Percentiles rank a stretch among this genome's conserved stretches.
Evolutionary conservation across 495 filamentous ascomycete genomes (phyloP).

Genomic region (Glutinoglossum americanum): DNA sequence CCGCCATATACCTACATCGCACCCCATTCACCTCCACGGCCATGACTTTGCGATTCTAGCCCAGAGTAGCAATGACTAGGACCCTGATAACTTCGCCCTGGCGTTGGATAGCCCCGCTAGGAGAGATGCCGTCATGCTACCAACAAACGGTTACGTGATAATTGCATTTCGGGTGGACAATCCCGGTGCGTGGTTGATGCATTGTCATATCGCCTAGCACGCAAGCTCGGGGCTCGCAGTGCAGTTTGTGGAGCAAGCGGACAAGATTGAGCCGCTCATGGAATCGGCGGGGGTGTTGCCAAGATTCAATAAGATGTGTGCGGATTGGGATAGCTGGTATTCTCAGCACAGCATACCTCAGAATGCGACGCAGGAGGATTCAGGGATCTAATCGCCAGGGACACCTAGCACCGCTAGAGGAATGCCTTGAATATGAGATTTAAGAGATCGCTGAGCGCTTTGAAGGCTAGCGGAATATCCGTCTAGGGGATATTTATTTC

Average conservation of each 20-base stretch:
- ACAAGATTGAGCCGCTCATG: neutral
- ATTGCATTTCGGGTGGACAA: slow-evolving; percentile 6
- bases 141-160: slow-evolving; percentile 11
- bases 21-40: slow-evolving; percentile 29
- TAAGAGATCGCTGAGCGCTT: too few species aligned
- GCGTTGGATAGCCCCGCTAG: slow-evolving; percentile 26
- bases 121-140: slow-evolving; percentile 37
- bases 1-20: neutral
- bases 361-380: too few species aligned
- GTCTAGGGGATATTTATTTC: too few species aligned
- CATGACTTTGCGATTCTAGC: slow-evolving; percentile 36
- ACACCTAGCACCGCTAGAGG: too few species aligned
- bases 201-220: slow-evolving; percentile 12
- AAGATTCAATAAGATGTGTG: too few species aligned
- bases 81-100: neutral
- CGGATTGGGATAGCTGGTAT: too few species aligned
- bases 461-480: too few species aligned
- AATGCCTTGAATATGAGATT: too few species aligned
- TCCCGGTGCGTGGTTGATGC: slow-evolving; percentile 4
- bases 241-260: slow-evolving; percentile 1
- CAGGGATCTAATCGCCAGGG: too few species aligned
- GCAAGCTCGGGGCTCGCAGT: neutral
- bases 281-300: too few species aligned
- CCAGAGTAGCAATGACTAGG: slow-evolving; percentile 9
- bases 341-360: too few species aligned